Percentiles rank a stretch among this genome's conserved stretches.
phyloP scores from a whole-genome alignment of 441 rosid genomes.

The Adansonia grandidieri region DNA sequence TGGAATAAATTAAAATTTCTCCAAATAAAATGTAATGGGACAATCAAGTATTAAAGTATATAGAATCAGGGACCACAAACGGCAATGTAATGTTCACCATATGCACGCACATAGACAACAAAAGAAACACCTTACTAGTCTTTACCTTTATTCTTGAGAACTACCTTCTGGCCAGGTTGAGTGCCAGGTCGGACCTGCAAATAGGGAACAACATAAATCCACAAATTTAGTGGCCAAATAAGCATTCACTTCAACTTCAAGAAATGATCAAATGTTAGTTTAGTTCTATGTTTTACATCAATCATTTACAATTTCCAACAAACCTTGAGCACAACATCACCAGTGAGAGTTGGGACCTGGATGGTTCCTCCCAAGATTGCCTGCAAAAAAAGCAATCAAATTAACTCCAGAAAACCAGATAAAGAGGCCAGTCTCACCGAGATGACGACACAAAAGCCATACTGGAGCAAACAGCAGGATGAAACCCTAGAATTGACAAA shows the following conservation, averaged over 20 bases:
- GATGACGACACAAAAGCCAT: neutral
- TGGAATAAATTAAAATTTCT: no score
- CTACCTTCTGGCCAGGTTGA: conserved; percentile 99
- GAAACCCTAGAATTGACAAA: neutral
- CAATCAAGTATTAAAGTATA: no score
- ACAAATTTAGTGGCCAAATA: neutral
- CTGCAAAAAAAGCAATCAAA: conserved; percentile 44
- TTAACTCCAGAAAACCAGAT: neutral
- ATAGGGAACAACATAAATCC: conserved; percentile 15
- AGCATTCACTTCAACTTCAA: conserved; percentile 1
- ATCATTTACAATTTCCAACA: conserved; percentile 27
- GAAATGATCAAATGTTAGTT: neutral
- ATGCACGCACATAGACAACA: no score
- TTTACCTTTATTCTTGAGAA: conserved; percentile 88
- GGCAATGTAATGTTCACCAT: no score
- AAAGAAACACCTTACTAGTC: no score
- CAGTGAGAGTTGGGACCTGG: conserved; percentile 95
- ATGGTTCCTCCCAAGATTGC: conserved; percentile 98
- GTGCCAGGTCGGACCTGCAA: conserved; percentile 93
- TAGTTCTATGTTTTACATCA: neutral
- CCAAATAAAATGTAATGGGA: no score
- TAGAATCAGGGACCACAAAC: no score
- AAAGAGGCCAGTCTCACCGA: neutral
- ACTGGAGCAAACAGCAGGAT: neutral
- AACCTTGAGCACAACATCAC: conserved; percentile 96